These are phyloP conservation scores for Mucor circinelloides DNA, from an alignment of 371 early-diverging fungal species.

Conservation along the genomic window DNA sequence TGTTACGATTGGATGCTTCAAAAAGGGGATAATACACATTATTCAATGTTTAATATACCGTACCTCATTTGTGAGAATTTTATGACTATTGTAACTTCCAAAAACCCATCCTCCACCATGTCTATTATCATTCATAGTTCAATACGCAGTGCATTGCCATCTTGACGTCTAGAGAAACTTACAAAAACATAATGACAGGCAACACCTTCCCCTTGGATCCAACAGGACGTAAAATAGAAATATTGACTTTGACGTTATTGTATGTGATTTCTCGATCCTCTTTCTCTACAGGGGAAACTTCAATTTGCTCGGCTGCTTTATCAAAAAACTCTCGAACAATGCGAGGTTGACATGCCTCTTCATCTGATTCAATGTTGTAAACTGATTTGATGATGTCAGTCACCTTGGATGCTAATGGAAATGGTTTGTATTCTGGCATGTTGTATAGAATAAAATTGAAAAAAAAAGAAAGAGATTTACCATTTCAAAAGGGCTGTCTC, in stretches of 20 bases:
- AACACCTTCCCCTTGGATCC: slow-evolving; percentile 10
- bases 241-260: slow-evolving; percentile 4
- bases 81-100: slow-evolving; percentile 3
- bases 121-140: slow-evolving; percentile 1
- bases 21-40: not conserved
- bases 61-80: slow-evolving; percentile 15
- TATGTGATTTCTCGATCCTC: slow-evolving; percentile 8
- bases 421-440: slow-evolving; percentile 9
- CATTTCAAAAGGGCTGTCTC: not conserved
- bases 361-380: not conserved
- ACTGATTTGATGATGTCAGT: not conserved
- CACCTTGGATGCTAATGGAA: not conserved
- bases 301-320: not conserved
- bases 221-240: slow-evolving; percentile 16
- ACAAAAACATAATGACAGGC: slow-evolving; percentile 23
- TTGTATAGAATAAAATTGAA: not conserved
- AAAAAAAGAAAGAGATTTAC: not conserved
- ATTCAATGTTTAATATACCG: not conserved
- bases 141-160: not conserved
- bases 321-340: slow-evolving; percentile 5
- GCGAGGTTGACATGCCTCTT: slow-evolving; percentile 13
- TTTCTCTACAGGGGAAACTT: not conserved
- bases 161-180: not conserved
- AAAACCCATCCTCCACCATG: slow-evolving; percentile 24
- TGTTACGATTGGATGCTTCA: not conserved